phyloP scores from a whole-genome alignment of 1,284 basidiomycete genomes.

The Moniliella sp. region DNA sequence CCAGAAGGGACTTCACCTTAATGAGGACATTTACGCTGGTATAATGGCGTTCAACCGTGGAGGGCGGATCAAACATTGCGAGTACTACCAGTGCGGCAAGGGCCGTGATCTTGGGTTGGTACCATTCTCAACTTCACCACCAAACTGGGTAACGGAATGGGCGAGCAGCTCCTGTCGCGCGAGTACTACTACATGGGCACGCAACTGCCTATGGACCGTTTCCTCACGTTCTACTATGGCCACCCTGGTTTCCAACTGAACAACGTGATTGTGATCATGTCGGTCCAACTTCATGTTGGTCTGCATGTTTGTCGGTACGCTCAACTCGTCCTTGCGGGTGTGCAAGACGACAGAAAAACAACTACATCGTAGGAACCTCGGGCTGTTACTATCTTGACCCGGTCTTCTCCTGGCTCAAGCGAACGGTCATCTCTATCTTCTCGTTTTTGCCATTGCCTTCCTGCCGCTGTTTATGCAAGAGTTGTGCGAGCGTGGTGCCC shows the following conservation, averaged over 20 bases:
- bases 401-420: constrained; percentile 33
- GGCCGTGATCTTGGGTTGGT: constrained; percentile 95
- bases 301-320: constrained; percentile 31
- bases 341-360: constrained; percentile 27
- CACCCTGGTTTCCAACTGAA: constrained; percentile 99
- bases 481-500: constrained; percentile 29
- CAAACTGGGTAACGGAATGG: constrained; percentile 96
- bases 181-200: constrained; percentile 98
- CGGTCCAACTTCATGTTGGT: constrained; percentile 32
- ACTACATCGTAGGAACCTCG: constrained; percentile 27
- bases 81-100: constrained; percentile 92
- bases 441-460: constrained; percentile 34
- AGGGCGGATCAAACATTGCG: constrained; percentile 91
- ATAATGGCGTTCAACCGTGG: constrained; percentile 96
- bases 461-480: constrained; percentile 33
- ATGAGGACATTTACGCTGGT: constrained; percentile 98
- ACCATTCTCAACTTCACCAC: constrained; percentile 98
- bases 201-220: constrained; percentile 90
- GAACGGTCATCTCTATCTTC: constrained; percentile 33
- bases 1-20: constrained; percentile 89
- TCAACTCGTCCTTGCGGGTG: constrained; percentile 24
- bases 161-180: constrained; percentile 93
- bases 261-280: constrained; percentile 52
- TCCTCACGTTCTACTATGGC: constrained; percentile 97
- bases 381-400: constrained; percentile 33